phyloP scores from a whole-genome alignment of 768 basidiomycete genomes.

The Lactarius pseudohatsudake region DNA sequence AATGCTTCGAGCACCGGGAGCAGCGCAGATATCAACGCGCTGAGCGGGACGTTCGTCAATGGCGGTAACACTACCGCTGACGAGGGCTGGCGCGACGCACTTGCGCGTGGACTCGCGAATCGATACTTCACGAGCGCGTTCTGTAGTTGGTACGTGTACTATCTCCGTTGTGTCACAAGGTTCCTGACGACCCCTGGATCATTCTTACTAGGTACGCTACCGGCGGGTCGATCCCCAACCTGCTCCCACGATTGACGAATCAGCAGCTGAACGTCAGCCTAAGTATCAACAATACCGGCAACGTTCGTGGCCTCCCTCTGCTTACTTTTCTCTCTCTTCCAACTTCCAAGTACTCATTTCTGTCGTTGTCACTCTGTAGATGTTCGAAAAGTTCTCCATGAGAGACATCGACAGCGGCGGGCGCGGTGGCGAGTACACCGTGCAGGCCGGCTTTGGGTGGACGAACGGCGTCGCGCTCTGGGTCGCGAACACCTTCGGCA shows the following conservation, averaged over 20 bases:
- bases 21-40: slow-evolving; percentile 58
- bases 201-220: slow-evolving; percentile 65
- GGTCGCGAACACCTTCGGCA: slow-evolving; percentile 67
- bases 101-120: slow-evolving; percentile 77
- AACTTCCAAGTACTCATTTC: background rate
- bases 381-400: slow-evolving; percentile 88
- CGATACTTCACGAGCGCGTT: slow-evolving; percentile 79
- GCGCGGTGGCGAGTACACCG: slow-evolving; percentile 83
- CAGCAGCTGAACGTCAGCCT: slow-evolving; percentile 66
- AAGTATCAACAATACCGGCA: slow-evolving; percentile 68
- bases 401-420: slow-evolving; percentile 78
- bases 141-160: slow-evolving; percentile 75
- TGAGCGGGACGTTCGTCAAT: slow-evolving; percentile 58
- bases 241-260: slow-evolving; percentile 69
- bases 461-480: slow-evolving; percentile 81
- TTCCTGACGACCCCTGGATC: background rate
- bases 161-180: background rate
- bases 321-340: background rate
- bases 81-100: slow-evolving; percentile 64
- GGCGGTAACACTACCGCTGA: slow-evolving; percentile 60
- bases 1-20: slow-evolving; percentile 56
- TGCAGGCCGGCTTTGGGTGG: slow-evolving; percentile 85
- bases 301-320: slow-evolving; percentile 48
- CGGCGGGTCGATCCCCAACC: slow-evolving; percentile 74
- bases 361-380: slow-evolving; percentile 43